Evolutionary conservation across 768 basidiomycete genomes (phyloP).

Genomic region (Macrocybe gigantea): DNA sequence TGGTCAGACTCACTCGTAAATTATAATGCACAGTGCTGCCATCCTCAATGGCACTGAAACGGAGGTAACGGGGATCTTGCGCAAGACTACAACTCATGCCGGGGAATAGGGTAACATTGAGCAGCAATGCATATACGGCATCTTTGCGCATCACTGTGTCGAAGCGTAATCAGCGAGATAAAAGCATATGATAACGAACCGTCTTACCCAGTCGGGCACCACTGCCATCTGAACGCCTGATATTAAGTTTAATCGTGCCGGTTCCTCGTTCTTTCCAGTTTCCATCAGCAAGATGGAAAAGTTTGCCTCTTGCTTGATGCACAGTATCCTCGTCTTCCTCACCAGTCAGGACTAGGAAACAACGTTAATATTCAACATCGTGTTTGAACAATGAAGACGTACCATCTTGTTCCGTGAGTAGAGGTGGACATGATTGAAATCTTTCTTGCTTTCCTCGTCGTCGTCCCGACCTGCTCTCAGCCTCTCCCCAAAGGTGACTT

Average conservation of each 20-base stretch:
- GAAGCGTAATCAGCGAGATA: constrained; percentile 2
- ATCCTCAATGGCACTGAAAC: constrained; percentile 67
- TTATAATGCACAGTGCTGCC: constrained; percentile 66
- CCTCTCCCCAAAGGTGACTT: constrained; percentile 55
- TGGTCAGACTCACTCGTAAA: constrained; percentile 32
- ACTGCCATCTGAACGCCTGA: constrained; percentile 53
- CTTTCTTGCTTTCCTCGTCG: constrained; percentile 42
- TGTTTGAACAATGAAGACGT: constrained; percentile 13
- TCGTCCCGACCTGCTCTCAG: constrained; percentile 58
- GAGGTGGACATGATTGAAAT: constrained; percentile 45
- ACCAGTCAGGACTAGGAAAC: constrained; percentile 56
- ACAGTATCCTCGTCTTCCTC: constrained; percentile 80
- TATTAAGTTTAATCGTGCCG: constrained; percentile 66
- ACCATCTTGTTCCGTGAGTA: constrained; percentile 68
- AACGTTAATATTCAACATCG: constrained; percentile 4
- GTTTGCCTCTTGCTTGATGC: constrained; percentile 72
- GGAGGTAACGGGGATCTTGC: constrained; percentile 74
- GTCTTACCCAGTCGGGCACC: constrained; percentile 64
- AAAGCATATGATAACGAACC: constrained; percentile 2
- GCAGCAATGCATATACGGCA: constrained; percentile 66
- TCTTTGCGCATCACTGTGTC: constrained; percentile 78
- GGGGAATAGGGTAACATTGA: constrained; percentile 71
- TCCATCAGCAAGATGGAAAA: constrained; percentile 54
- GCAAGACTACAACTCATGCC: constrained; percentile 72
- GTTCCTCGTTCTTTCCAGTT: constrained; percentile 78